Evolutionary conservation across 371 early-diverging fungal species (phyloP), one percentile per base, ranked within the genome.

Genomic region (Basidiobolus meristosporus): DNA sequence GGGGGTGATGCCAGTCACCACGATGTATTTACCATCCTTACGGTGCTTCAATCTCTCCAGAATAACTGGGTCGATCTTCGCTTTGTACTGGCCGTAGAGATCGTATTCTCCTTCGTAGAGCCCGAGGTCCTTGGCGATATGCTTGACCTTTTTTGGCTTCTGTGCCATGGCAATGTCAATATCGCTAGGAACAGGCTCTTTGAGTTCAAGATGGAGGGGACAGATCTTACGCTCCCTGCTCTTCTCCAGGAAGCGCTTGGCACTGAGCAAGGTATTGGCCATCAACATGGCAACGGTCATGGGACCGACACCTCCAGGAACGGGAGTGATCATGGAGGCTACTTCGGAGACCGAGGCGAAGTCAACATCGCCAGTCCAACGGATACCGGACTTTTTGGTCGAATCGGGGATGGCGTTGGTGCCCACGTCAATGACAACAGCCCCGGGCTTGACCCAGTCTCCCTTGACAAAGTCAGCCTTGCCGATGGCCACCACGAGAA

Each of bases 251-350:
- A 64, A 76, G 15, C 83, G 65, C 49, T 75, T 65, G 20, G 89
- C 90, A 36, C 80, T 72, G 23, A 68, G 46, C 0, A 80, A 59
- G 0, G 82, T 84, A 61, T 92, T 93, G 40, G 77, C 51, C 57
- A 93, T 57, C 22, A 93, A 63, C 89, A 93, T 90, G 33, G 88
- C 88, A 10, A 93, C 93, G 4, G 95, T 92, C 92, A 93, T 90
- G 9, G 95, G 95, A 0, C 92, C 95, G 20, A 92, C 91, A 31
- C 92, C 93, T 21, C 93, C 93, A 17, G 95, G 95, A 35, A 93
- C 95, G 1, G 95, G 91, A 1, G 92, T 91, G 46, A 91, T 84
- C 21, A 62, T 62, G 6, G 74, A 61, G 2, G 89, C 90, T 5
- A 76, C 70, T 21, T 62, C 36, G 12, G 50, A 46, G 10, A 83